A percentile compares a stretch with the other conserved stretches of the same genome.
phyloP scores from a whole-genome alignment of 2,329 filamentous ascomycete genomes.

The Aspergillus sp. region DNA sequence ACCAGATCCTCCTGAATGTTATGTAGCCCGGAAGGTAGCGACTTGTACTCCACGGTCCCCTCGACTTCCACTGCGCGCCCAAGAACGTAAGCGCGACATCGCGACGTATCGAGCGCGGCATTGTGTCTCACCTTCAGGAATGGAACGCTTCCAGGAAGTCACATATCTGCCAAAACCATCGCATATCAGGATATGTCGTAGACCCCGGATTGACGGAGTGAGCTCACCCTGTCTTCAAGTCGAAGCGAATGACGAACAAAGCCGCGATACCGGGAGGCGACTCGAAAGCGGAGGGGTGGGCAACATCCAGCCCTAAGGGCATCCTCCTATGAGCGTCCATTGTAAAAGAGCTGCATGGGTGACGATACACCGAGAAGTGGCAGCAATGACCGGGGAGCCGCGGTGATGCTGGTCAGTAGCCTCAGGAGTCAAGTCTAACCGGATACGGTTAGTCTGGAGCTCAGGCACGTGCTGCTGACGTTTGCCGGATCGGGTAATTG shows the following conservation, averaged over 20 bases:
- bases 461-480: too few species aligned
- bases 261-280: conserved; percentile 53
- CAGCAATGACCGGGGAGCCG: too few species aligned
- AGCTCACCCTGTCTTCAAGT: conserved; percentile 75
- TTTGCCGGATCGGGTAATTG: too few species aligned
- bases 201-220: neutral
- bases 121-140: conserved; percentile 50
- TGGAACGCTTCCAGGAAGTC: conserved; percentile 74
- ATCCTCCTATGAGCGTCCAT: conserved; percentile 16
- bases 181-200: conserved; percentile 1
- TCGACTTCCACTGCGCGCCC: conserved; percentile 52
- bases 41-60: conserved; percentile 90
- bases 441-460: too few species aligned
- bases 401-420: too few species aligned
- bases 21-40: conserved; percentile 84
- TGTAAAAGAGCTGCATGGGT: neutral
- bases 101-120: neutral
- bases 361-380: too few species aligned
- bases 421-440: too few species aligned
- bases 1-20: conserved; percentile 75
- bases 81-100: conserved; percentile 1
- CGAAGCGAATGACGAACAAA: conserved; percentile 82
- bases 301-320: conserved; percentile 25
- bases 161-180: conserved; percentile 50
- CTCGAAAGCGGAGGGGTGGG: conserved; percentile 22